Base-by-base conservation (phyloP, 106 monocot genomes). In the Triglochin maritima region DNA sequence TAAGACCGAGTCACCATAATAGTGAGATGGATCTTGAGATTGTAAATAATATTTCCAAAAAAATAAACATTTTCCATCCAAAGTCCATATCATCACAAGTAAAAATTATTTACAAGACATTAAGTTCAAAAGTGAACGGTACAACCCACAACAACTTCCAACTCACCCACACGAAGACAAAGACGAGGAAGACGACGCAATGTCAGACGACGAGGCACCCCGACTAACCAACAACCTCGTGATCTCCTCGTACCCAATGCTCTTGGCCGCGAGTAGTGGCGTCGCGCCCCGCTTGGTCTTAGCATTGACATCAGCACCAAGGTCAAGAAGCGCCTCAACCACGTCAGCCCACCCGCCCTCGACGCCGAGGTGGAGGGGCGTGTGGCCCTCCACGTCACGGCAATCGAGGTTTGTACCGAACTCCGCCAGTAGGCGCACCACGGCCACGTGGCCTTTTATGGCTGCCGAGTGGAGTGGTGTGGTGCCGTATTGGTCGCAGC, bases 301-400 rank as follows among this genome's bases (percentile, higher is more conserved):
- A 9, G 82, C 80, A 41, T 85, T 75, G 54, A 85, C 82, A 50
- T 85, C 56, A 42, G 82, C 85, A 9, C 89, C 89, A 44, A 77
- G 44, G 59, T 78, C 77, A 10, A 85, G 12, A 46, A 89, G 80
- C 72, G 73, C 29, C 82, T 80, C 78, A 17, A 82, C 85, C 15
- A 80, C 76, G 49, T 85, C 82, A 44, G 69, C 15, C 68, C 69
- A 70, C 4, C 88, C 85, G 47, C 82, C 76, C 68, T 89, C 89
- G 56, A 89, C 82, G 3, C 82, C 82, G 11, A 85, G 77, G 73
- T 85, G 89, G 46, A 85, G 82, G 0, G 88, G 79, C 17, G 72
- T 80, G 78, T 88, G 88, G 15, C 89, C 88, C 67, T 89, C 89
- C 17, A 78, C 66, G 79, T 89, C 89, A 49, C 68, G 68, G 71